These are phyloP conservation scores for Cutaneotrichosporon daszewskae DNA, from an alignment of 1,284 basidiomycete species.

Conservation along the genomic window DNA sequence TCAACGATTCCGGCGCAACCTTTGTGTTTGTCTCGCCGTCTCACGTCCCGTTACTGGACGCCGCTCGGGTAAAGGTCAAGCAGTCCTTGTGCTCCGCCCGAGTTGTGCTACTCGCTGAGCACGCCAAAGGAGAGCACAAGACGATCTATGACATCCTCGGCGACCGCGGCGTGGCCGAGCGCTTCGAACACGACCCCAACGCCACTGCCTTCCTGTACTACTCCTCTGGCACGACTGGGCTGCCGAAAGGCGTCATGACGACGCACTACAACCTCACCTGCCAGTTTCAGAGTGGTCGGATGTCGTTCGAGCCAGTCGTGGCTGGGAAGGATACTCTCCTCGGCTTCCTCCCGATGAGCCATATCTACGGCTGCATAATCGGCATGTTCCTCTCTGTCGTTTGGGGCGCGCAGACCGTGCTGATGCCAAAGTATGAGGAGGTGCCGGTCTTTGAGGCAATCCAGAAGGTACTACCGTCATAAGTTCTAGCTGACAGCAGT, in stretches of 20 bases:
- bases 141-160: slow-evolving; percentile 2
- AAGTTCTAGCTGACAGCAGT: slow-evolving; percentile 45
- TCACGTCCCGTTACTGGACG: slow-evolving; percentile 39
- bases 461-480: slow-evolving; percentile 52
- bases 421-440: slow-evolving; percentile 61
- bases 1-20: slow-evolving; percentile 54
- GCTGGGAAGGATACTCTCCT: slow-evolving; percentile 4
- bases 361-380: slow-evolving; percentile 18
- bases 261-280: slow-evolving; percentile 53
- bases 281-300: slow-evolving; percentile 15
- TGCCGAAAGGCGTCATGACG: slow-evolving; percentile 40
- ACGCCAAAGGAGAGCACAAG: slow-evolving; percentile 2
- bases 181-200: not conserved
- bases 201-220: slow-evolving; percentile 53
- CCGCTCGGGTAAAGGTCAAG: slow-evolving; percentile 22
- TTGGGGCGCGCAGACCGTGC: slow-evolving; percentile 57
- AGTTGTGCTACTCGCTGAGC: slow-evolving; percentile 26
- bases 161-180: not conserved
- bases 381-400: slow-evolving; percentile 56
- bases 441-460: slow-evolving; percentile 59
- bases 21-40: slow-evolving; percentile 56
- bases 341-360: slow-evolving; percentile 16
- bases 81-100: slow-evolving; percentile 11
- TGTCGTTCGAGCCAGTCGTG: not conserved
- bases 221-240: slow-evolving; percentile 57